Evolutionary conservation across 352 stramenopile species (phyloP).

Genomic region (Paralagenidium karlingii): DNA sequence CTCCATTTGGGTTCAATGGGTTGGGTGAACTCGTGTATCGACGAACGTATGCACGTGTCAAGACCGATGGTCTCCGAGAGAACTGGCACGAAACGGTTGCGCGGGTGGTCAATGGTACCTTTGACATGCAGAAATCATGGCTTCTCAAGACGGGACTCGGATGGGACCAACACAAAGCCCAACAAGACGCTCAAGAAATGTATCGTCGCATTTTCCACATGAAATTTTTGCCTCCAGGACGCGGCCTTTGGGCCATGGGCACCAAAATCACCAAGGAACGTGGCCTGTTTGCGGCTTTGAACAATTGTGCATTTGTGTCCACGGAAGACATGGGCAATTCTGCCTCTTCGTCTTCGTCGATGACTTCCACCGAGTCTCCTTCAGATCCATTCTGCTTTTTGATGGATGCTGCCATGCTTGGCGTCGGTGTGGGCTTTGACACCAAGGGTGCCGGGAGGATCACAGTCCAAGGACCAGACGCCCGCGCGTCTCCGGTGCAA

Average conservation of each 20-base stretch:
- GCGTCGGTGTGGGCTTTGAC: conserved; percentile 90
- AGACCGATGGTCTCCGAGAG: conserved; percentile 68
- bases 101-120: conserved; percentile 90
- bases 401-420: conserved; percentile 93
- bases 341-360: too few relatives aligned
- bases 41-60: conserved; percentile 84
- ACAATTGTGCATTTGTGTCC: conserved; percentile 91
- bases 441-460: conserved; percentile 77
- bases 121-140: conserved; percentile 89
- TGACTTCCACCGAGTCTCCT: conserved; percentile 33
- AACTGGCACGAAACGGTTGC: conserved; percentile 87
- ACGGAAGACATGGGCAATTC: conserved; percentile 59
- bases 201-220: conserved; percentile 88
- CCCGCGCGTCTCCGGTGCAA: conserved; percentile 4
- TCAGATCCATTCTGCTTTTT: conserved; percentile 87
- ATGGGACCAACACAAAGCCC: conserved; percentile 55
- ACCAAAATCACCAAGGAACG: conserved; percentile 82
- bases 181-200: conserved; percentile 76
- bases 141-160: conserved; percentile 21
- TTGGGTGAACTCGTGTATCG: conserved; percentile 89
- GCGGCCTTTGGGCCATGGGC: conserved; percentile 91
- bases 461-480: conserved; percentile 16
- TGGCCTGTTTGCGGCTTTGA: conserved; percentile 79
- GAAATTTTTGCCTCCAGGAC: conserved; percentile 89
- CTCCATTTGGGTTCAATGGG: conserved; percentile 90